phyloP scores from a whole-genome alignment of 2,329 filamentous ascomycete genomes.

The Lachnellula subtilissima region DNA sequence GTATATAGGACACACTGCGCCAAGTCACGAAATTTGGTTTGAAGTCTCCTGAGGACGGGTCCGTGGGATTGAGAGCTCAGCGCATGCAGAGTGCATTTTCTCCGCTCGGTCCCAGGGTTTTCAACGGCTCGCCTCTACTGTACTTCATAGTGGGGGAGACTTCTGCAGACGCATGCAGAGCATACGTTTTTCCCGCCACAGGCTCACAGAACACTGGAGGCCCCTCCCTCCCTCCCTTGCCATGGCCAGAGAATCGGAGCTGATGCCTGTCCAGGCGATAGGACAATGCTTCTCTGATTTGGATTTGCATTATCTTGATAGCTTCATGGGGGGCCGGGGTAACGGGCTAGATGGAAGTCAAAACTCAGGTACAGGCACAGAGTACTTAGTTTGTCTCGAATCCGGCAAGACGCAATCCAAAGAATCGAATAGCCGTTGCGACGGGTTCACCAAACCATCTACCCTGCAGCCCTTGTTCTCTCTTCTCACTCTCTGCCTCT shows the following conservation, averaged over 20 bases:
- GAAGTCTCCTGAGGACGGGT: neutral
- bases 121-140: neutral
- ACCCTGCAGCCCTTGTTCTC: neutral
- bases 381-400: neutral
- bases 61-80: neutral
- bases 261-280: slow-evolving; percentile 16
- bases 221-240: neutral
- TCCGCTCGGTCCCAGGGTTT: neutral
- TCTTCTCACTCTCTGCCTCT: neutral
- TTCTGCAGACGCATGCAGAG: neutral
- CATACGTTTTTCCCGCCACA: neutral
- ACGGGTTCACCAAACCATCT: neutral
- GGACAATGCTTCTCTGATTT: slow-evolving; percentile 11
- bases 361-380: slow-evolving; percentile 6
- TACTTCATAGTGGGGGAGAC: neutral
- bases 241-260: neutral
- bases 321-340: neutral
- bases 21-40: neutral
- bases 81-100: neutral
- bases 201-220: neutral
- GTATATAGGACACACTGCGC: neutral
- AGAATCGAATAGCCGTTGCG: neutral
- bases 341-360: neutral
- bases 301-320: neutral
- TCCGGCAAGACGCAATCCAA: neutral